A percentile compares a stretch with the other conserved stretches of the same genome.
Evolutionary conservation across 192 early-diverging fungal species (phyloP).

Genomic region (Coemansia sp.): DNA sequence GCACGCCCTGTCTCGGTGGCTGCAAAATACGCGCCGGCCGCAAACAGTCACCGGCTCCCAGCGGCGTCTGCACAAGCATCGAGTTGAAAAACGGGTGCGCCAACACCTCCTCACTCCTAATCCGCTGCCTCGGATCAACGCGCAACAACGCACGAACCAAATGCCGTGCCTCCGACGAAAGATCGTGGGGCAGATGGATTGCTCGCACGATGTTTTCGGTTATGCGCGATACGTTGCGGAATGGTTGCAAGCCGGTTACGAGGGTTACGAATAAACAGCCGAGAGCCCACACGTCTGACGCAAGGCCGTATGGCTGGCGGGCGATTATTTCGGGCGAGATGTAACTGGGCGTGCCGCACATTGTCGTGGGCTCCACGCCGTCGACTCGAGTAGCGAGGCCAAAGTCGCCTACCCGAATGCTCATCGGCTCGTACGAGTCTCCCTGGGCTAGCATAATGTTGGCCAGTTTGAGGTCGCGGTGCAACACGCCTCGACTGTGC

Average conservation of each 20-base stretch:
- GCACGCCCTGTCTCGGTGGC: not conserved
- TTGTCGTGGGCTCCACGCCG: slow-evolving; percentile 64
- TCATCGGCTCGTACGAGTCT: slow-evolving; percentile 9
- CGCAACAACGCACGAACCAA: slow-evolving; percentile 60
- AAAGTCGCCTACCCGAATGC: slow-evolving; percentile 76
- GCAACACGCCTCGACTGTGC: slow-evolving; percentile 66
- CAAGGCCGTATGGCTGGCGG: slow-evolving; percentile 67
- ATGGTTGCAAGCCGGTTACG: slow-evolving; percentile 70
- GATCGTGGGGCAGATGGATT: slow-evolving; percentile 53
- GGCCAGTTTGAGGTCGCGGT: slow-evolving; percentile 75
- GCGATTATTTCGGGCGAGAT: slow-evolving; percentile 77
- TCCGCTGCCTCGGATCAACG: slow-evolving; percentile 58
- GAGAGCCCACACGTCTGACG: slow-evolving; percentile 76
- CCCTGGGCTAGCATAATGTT: slow-evolving; percentile 64
- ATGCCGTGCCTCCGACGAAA: slow-evolving; percentile 57
- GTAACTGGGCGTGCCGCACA: slow-evolving; percentile 82
- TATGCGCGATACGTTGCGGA: slow-evolving; percentile 51
- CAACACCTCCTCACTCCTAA: slow-evolving; percentile 53
- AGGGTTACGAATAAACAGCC: slow-evolving; percentile 76
- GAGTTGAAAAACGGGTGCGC: slow-evolving; percentile 59
- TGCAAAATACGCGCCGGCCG: not conserved
- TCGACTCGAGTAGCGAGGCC: slow-evolving; percentile 59
- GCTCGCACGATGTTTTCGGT: slow-evolving; percentile 53
- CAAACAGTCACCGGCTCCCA: not conserved
- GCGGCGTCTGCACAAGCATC: slow-evolving; percentile 7